Conservation (phyloP, 78 protist species). For the Bigelowiella natans region DNA sequence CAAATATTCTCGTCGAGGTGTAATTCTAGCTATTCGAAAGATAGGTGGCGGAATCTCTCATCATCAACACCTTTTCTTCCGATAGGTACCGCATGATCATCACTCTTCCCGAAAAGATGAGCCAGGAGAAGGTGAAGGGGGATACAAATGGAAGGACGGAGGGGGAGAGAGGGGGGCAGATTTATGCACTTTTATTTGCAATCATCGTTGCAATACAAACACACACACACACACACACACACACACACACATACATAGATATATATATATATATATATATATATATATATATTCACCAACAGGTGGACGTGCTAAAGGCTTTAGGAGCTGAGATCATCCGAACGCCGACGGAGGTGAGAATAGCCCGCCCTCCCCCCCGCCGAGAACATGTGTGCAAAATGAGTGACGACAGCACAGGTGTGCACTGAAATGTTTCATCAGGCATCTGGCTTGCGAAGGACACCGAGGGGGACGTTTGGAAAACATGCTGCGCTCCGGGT, state of each 20-base stretch:
- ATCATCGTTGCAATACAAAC: neutral
- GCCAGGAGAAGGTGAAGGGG: slow-evolving; percentile 28
- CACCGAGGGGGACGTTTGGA: too few relatives aligned
- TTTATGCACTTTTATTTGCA: neutral
- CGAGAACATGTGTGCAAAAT: too few relatives aligned
- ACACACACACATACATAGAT: neutral
- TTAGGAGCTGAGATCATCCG: slow-evolving; percentile 38
- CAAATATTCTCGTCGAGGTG: too few relatives aligned
- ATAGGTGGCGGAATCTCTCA: too few relatives aligned
- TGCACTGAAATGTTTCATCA: too few relatives aligned
- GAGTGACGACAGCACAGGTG: too few relatives aligned
- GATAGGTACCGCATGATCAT: slow-evolving; percentile 70
- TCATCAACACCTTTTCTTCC: too few relatives aligned
- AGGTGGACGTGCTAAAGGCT: slow-evolving; percentile 38
- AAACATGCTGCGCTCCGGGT: too few relatives aligned
- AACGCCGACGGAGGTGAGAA: neutral
- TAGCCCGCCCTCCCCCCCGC: too few relatives aligned
- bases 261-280: neutral
- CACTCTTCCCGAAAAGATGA: slow-evolving; percentile 89
- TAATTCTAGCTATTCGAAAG: too few relatives aligned
- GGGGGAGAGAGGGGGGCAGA: neutral
- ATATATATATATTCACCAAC: neutral
- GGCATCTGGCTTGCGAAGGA: too few relatives aligned
- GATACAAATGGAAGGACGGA: neutral
- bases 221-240: neutral